Percentiles rank a stretch among this genome's conserved stretches.
Conservation (phyloP, 345 rosid species). For the Trapa bicornis region DNA sequence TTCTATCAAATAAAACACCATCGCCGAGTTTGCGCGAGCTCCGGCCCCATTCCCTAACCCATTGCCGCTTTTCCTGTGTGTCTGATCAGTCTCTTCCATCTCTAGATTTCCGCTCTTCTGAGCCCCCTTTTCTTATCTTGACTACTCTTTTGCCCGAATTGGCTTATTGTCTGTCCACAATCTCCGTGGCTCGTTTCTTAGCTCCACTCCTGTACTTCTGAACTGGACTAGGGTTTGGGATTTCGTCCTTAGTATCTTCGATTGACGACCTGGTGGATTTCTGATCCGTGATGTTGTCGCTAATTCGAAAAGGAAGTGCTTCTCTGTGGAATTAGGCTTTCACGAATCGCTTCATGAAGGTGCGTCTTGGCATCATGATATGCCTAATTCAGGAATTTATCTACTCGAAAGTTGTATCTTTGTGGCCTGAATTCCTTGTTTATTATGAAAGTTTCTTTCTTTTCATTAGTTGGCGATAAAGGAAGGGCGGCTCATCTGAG, state of each 20-base stretch:
- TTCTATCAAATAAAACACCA: neutral
- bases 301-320: neutral
- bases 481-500: slow-evolving; percentile 11
- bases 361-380: slow-evolving; percentile 6
- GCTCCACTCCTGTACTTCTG: neutral
- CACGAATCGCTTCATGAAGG: slow-evolving; percentile 8
- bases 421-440: slow-evolving; percentile 1
- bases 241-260: neutral
- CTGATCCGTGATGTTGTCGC: neutral
- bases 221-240: slow-evolving; percentile 1
- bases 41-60: slow-evolving; percentile 1
- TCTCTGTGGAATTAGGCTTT: slow-evolving; percentile 6
- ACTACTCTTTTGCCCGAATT: neutral
- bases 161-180: neutral
- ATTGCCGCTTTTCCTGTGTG: neutral
- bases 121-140: neutral
- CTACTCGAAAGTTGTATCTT: neutral
- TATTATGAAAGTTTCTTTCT: neutral
- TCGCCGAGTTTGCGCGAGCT: neutral
- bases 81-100: slow-evolving; percentile 3
- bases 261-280: neutral
- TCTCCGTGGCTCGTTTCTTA: neutral
- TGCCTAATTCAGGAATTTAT: slow-evolving; percentile 7
- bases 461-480: slow-evolving; percentile 34
- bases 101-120: neutral